Evolutionary conservation across 2,329 filamentous ascomycete species (phyloP), one percentile per base, ranked within the genome.

Genomic region (Claviceps monticola): DNA sequence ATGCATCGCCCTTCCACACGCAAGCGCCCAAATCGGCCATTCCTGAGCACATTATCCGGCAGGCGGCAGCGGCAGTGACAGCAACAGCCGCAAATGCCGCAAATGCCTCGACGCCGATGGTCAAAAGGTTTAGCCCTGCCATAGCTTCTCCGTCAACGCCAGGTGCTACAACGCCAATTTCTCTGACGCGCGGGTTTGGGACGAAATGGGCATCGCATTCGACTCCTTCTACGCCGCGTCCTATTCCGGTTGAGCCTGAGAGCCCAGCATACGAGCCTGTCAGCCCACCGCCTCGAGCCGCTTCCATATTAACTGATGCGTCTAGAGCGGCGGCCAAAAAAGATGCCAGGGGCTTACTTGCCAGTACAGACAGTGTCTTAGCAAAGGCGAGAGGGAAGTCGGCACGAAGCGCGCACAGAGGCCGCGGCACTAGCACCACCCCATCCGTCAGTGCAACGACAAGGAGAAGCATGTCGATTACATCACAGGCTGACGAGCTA

Each of bases 191-290:
- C 45, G 68, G 68, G 0, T 67, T 70, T 53, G 78, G 76, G 45
- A 84, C 80, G 0, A 76, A 75, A 59, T 84, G 80, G 80, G 76
- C 71, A 2, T 68, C 74, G 16, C 71, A 69, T 5, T 73, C 76
- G 6, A 80, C 78, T 1, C 75, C 78, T 4, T 78, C 78, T 4
- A 84, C 80, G 1, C 80, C 80, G 2, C 62, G 65, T 17, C 68
- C 66, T 9, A 56, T 64, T 11, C 54, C 58, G 26, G 58, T 53
- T 17, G 71, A 73, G 46, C 62, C 70, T 16, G 69, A 71, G 37
- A 78, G 76, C 53, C 80, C 80, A 2, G 71, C 72, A 3, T 74
- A 69, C 53, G 80, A 84, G 57, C 78, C 78, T 0, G 67, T 82
- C 4, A 83, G 79, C 55, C 80, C 80, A 2, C 68, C 76, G 1